Base-by-base conservation (phyloP, 306 rosid genomes). In the Abrus pulchellus region DNA sequence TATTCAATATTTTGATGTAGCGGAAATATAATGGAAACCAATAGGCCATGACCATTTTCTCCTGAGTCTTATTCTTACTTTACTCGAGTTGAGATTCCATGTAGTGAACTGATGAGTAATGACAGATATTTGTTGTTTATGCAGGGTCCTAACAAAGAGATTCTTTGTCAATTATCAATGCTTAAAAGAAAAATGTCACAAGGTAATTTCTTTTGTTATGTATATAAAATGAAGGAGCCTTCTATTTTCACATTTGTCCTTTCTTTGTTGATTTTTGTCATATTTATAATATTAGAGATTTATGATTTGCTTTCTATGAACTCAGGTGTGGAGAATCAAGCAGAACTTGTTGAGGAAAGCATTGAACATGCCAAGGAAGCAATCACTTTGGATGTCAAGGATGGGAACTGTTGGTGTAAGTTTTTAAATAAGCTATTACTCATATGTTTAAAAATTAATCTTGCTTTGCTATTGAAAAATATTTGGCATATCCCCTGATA, bases 371-470 rank as follows among this genome's bases (percentile, higher is more conserved):
- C 97, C 60, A 95, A 80, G 85, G 94, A 93, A 74, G 98, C 98
- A 65, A 87, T 95, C 86, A 78, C 92, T 76, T 90, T 95, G 89
- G 98, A 95, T 83, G 98, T 95, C 80, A 91, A 88, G 86, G 98
- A 93, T 88, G 99, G 96, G 68, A 88, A 88, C 81, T 93, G 98
- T 78, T 95, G 98, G 99, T 93, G 98, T 95, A 91, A 86, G 97
- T 50, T 79, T 68, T 76, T 49, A 55, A 67, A 72, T 73, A 54
- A 34, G 55, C 9, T 84, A 47, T 55, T 67, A 10, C 61, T 33
- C 9, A 27, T 6, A 45, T 68, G 49, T 44, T 33, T 79, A 59
- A 65, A 50, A 57, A 59, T 30, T 12, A 60, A 36, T 50, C 63
- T 62, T 63, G 12, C 52, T 44, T 68, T 68, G 40, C 49, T 27